Conservation (phyloP, 306 rosid species). For the Adenanthera pavonina region DNA sequence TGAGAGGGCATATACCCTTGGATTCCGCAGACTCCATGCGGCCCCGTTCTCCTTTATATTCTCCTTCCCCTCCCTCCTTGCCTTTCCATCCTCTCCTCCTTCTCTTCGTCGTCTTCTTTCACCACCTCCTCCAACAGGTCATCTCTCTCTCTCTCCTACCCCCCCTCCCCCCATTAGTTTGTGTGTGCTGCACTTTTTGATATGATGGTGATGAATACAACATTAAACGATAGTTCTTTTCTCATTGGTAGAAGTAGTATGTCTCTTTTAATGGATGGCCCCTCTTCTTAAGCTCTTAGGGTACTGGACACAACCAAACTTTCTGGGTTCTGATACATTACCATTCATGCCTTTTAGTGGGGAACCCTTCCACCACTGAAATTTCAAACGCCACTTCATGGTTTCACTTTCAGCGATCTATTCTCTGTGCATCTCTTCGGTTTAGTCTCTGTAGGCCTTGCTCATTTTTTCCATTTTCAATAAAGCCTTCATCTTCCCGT, state of each 20-base stretch:
- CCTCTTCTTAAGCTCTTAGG: constrained; percentile 40
- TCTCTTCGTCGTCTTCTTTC: background rate
- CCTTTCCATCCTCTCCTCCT: constrained; percentile 31
- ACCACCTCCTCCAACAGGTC: constrained; percentile 18
- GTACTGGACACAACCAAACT: background rate
- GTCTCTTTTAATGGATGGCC: constrained; percentile 41
- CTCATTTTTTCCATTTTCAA: background rate
- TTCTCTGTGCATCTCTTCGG: too few species aligned
- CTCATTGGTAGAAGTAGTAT: background rate
- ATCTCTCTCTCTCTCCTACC: constrained; percentile 14
- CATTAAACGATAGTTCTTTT: constrained; percentile 24
- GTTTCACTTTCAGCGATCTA: background rate
- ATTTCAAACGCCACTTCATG: background rate
- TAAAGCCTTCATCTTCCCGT: too few species aligned
- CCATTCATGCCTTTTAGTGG: background rate
- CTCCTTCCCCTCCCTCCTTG: constrained; percentile 19
- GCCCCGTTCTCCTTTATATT: background rate
- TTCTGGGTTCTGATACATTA: background rate
- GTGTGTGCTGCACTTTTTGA: background rate
- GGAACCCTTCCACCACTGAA: background rate
- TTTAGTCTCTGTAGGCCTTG: background rate
- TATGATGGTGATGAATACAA: background rate
- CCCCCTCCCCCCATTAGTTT: background rate
- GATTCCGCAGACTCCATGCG: constrained; percentile 24
- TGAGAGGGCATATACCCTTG: constrained; percentile 39